Base-by-base conservation (phyloP, 2,329 filamentous ascomycete species). In the Graphilbum sp. region DNA sequence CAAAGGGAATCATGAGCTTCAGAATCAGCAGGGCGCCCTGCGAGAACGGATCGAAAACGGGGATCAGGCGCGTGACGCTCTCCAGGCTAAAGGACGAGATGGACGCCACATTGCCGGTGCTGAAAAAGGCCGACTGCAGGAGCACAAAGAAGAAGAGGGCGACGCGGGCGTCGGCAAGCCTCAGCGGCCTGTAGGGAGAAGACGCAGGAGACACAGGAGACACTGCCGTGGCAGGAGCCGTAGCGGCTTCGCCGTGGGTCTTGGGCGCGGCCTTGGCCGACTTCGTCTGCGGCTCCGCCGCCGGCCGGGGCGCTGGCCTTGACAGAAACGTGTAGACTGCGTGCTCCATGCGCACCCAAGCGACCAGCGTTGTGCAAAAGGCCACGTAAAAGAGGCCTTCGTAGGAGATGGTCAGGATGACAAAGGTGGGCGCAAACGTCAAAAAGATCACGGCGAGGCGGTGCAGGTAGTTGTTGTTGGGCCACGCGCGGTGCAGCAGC, bases 401-500 rank as follows among this genome's bases (percentile, higher is more conserved):
- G 60, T 93, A 98, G 1, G 88, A 95, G 49, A 96, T 95, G 8
- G 87, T 93, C 36, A 98, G 72, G 50, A 98, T 88, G 52, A 98
- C 80, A 58, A 96, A 98, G 2, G 81, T 80, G 0, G 90, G 90
- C 0, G 88, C 81, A 54, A 92, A 96, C 5, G 87, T 82, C 35
- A 98, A 66, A 61, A 96, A 98, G 38, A 95, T 76, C 48, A 93
- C 73, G 47, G 87, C 69, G 4, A 98, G 65, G 19, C 87, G 78
- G 55, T 96, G 87, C 47, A 96, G 72, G 56, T 96, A 95, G 59
- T 95, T 78, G 47, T 67, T 79, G 54, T 84, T 90, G 2, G 85
- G 79, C 46, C 82, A 76, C 2, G 92, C 51, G 18, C 78, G 72
- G 55, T 96, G 83, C n/a, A 80, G 64, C 45, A 92, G 69, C 3